Evolutionary conservation across 169 alveolate genomes (phyloP).

Genomic region (Eimeria acervulina): DNA sequence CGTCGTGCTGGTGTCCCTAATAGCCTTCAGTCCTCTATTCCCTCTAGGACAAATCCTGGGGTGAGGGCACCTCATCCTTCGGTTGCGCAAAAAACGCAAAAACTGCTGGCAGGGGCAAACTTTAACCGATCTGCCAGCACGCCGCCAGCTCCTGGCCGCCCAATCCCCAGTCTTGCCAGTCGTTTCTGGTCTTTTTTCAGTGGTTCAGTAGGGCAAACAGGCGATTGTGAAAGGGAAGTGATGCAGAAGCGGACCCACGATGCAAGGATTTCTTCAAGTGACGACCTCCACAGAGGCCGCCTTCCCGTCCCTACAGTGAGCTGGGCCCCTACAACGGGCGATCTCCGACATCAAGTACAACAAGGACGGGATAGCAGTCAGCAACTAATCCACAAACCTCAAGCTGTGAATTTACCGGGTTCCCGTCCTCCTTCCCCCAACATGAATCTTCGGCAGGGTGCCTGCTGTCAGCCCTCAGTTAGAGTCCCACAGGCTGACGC

Average conservation of each 20-base stretch:
- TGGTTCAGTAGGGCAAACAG: not conserved
- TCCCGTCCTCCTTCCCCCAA: conserved; percentile 47
- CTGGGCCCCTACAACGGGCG: conserved; percentile 27
- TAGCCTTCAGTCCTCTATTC: not conserved
- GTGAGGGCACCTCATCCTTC: not conserved
- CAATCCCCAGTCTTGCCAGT: conserved; percentile 50
- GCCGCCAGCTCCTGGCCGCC: conserved; percentile 62
- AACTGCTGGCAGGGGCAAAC: not conserved
- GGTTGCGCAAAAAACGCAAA: not conserved
- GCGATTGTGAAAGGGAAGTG: not conserved
- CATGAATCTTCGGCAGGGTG: conserved; percentile 4
- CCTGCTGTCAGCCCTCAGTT: not conserved
- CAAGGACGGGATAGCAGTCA: not conserved
- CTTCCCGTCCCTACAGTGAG: conserved; percentile 16
- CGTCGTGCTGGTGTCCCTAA: conserved; percentile 1
- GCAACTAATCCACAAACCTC: not conserved
- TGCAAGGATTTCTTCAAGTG: not conserved
- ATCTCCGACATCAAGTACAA: not conserved
- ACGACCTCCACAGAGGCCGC: not conserved
- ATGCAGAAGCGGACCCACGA: not conserved
- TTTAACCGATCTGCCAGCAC: conserved; percentile 58
- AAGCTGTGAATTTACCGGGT: not conserved
- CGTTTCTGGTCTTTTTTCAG: conserved; percentile 63
- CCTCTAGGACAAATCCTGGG: not conserved
- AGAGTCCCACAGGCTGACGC: not conserved